Base-by-base conservation (phyloP, 495 filamentous ascomycete genomes). In the Tuber indicum region DNA sequence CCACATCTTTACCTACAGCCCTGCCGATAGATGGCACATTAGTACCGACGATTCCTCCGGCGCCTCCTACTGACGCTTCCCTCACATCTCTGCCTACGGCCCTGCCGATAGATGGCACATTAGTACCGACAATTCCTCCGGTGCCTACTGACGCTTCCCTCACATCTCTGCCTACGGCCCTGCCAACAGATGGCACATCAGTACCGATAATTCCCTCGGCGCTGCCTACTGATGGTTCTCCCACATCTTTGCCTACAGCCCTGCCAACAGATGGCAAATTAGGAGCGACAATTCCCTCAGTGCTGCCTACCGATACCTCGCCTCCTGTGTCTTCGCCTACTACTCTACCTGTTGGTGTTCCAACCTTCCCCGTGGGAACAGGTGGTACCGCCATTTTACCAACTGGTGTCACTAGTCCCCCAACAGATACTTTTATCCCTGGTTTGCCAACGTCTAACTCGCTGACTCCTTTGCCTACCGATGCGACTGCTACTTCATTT, bases 401-500 rank as follows among this genome's bases (percentile, higher is more conserved):
- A 66, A 17, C 58, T 16, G 52, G 32, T 5, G 32, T 12, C 52
- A 32, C 52, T 62, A 32, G 52, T 62, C n/a, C 45, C 14, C 70
- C 76, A 47, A 78, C 76, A 75, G 66, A 49, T 62, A 58, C 66
- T 23, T 72, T 41, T 71, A 21, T 49, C 23, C 72, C 69, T 36
- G 19, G 70, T 32, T 71, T 74, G 26, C 77, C 72, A n/a, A 45
- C 74, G n/a, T 69, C 77, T 39, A 76, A 43, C 14, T 77, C 72
- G 6, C 72, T 77, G 42, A 72, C 76, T 42, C 44, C 47, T 41
- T 39, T 75, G 36, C 62, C 66, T 62, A 58, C 73, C 16, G 26
- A 75, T 9, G 47, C 77, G 66, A 72, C 77, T 5, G 70, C 73
- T 77, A 66, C 44, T 46, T 17, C 81, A 8, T 78, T 71, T 74